Percentiles rank a stretch among this genome's conserved stretches.
Conservation (phyloP, 2,329 filamentous ascomycete species). For the Fusarium fujikuroi region DNA sequence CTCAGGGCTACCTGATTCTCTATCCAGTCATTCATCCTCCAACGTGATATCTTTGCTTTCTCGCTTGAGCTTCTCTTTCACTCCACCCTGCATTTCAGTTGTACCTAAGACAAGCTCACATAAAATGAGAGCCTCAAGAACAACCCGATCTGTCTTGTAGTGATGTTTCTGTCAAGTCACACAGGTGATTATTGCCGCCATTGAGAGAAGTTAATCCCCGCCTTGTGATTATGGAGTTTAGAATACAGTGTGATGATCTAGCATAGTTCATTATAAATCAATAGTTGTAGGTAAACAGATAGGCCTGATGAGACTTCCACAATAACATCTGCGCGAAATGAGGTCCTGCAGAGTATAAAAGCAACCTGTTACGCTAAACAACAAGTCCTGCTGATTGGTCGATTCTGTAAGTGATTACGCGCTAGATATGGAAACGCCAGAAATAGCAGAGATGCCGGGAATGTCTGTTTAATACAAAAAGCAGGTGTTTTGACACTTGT, state of each 20-base stretch:
- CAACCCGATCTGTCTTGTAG: not conserved
- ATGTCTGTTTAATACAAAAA: not conserved
- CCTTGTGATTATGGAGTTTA: not conserved
- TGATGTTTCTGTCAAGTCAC: not conserved
- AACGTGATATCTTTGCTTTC: too few relatives aligned
- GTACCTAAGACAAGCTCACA: too few relatives aligned
- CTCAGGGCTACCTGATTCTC: too few relatives aligned
- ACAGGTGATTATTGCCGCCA: not conserved
- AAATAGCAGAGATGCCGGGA: not conserved
- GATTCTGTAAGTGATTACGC: conserved; percentile 27
- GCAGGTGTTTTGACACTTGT: not conserved
- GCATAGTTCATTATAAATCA: not conserved
- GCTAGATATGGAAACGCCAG: not conserved
- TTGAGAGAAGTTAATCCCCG: not conserved
- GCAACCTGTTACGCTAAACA: conserved; percentile 36
- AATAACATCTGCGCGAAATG: not conserved
- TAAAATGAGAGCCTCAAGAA: not conserved
- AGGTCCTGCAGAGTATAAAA: conserved; percentile 2
- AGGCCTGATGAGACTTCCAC: not conserved
- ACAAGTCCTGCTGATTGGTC: conserved; percentile 41
- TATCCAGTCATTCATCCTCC: too few relatives aligned
- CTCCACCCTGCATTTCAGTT: too few relatives aligned
- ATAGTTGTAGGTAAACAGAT: not conserved
- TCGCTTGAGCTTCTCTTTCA: too few relatives aligned
- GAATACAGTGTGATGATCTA: not conserved